Base-by-base conservation (phyloP, 306 rosid genomes). In the Biancaea sappan region DNA sequence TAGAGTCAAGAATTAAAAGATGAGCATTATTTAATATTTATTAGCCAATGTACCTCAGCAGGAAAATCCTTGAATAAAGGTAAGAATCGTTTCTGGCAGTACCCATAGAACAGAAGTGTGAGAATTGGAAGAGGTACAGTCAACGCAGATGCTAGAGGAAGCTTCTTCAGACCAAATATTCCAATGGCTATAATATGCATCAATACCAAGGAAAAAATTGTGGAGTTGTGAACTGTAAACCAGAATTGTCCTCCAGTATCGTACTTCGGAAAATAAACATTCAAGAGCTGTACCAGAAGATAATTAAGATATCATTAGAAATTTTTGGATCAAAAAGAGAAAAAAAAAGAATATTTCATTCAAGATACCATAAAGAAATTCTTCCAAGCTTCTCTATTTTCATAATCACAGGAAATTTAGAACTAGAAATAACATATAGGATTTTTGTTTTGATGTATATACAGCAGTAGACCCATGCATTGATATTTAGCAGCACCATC, bases 121-220 rank as follows among this genome's bases (percentile, higher is more conserved):
- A 92, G 86, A 76, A 87, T 15, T 25, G 91, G 98, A 75, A 92
- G 98, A 80, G 96, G 94, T 79, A 88, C 18, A 24, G n/a, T 85
- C 74, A 90, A 79, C 56, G 46, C 74, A 13, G 98, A 24, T 53
- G 94, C 96, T 25, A 90, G 79, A 44, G 92, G 87, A 75, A 90
- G 78, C 66, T 81, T 66, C 82, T 90, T 92, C 70, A 90, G 79
- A 52, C 98, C 94, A 50, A 92, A 92, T 40, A 90, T 62, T 25
- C 98, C 98, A 78, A 92, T 87, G 19, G 88, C 91, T 75, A 92
- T 90, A 41, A 90, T 59, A 76, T 92, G 98, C 98, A 92, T 92
- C 59, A 92, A 82, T 47, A 87, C 56, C 85, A 92, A 81, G 18
- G 96, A 85, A 78, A 90, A 92, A 53, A 92, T 82, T 37, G 88